A percentile compares a stretch with the other conserved stretches of the same genome.
These are phyloP conservation scores for Alnus rubra DNA, from an alignment of 306 rosid species.

Conservation along the genomic window DNA sequence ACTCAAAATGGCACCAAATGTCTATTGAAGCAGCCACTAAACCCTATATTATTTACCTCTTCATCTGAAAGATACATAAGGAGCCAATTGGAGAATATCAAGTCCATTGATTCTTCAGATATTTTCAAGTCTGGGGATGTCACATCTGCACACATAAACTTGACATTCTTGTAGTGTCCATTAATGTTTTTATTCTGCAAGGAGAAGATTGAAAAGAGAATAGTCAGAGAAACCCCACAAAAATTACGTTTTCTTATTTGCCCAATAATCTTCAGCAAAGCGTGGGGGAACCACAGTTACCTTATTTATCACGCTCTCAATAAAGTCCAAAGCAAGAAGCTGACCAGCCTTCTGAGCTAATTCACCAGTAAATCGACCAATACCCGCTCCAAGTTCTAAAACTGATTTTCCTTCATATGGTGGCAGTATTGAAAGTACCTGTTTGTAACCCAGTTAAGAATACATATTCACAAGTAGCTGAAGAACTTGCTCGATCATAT, in stretches of 20 bases:
- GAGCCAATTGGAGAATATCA: slow-evolving; percentile 93
- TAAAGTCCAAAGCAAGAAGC: slow-evolving; percentile 84
- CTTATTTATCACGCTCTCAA: slow-evolving; percentile 84
- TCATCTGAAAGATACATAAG: slow-evolving; percentile 92
- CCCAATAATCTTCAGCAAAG: slow-evolving; percentile 8
- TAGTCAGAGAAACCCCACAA: slow-evolving; percentile 3
- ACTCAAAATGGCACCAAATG: slow-evolving; percentile 13
- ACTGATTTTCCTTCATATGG: slow-evolving; percentile 77
- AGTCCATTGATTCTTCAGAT: slow-evolving; percentile 69
- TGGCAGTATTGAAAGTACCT: slow-evolving; percentile 85
- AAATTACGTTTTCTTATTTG: background rate
- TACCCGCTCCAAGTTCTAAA: slow-evolving; percentile 93
- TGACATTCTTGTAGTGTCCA: slow-evolving; percentile 76
- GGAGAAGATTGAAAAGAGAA: slow-evolving; percentile 6
- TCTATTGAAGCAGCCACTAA: slow-evolving; percentile 7
- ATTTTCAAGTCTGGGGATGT: slow-evolving; percentile 65
- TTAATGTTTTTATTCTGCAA: slow-evolving; percentile 77
- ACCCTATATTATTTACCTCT: slow-evolving; percentile 57
- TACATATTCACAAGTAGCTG: background rate
- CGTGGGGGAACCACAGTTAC: slow-evolving; percentile 31
- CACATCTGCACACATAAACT: slow-evolving; percentile 90
- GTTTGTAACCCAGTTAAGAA: background rate
- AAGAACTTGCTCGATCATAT: background rate
- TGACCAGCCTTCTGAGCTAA: slow-evolving; percentile 82
- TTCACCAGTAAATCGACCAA: slow-evolving; percentile 91